phyloP scores from a whole-genome alignment of 169 alveolate species.

The Plasmodium chabaudi region DNA sequence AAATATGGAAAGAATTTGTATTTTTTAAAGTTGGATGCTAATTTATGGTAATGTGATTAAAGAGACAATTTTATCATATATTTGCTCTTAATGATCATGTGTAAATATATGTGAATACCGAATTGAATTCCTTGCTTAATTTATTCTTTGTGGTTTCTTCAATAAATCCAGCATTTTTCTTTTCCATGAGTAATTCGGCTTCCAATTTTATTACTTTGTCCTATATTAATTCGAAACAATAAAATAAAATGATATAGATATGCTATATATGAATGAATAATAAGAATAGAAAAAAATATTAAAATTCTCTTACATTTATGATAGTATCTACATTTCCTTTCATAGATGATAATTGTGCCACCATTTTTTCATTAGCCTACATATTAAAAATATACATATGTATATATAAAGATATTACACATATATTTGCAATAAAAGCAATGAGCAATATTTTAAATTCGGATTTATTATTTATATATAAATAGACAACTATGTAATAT shows the following conservation, averaged over 20 bases:
- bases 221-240: slow-evolving; percentile 10
- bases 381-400: slow-evolving; percentile 8
- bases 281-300: slow-evolving; percentile 2
- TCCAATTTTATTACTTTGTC: slow-evolving; percentile 68
- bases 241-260: background rate
- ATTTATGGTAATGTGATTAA: too few species aligned
- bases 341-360: slow-evolving; percentile 18
- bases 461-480: background rate
- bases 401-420: too few species aligned
- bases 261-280: background rate
- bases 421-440: too few species aligned
- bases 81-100: background rate
- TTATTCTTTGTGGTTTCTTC: slow-evolving; percentile 75
- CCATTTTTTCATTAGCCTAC: slow-evolving; percentile 38
- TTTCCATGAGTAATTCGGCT: slow-evolving; percentile 71
- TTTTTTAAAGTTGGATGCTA: too few species aligned
- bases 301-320: slow-evolving; percentile 26
- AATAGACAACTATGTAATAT: background rate
- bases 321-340: slow-evolving; percentile 39
- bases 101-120: slow-evolving; percentile 14
- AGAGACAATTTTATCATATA: background rate
- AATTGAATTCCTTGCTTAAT: slow-evolving; percentile 74
- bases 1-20: too few species aligned
- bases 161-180: slow-evolving; percentile 33
- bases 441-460: too few species aligned